A percentile compares a stretch with the other conserved stretches of the same genome.
Conservation (phyloP, 257 asterid species). For the Solanum virginianum region DNA sequence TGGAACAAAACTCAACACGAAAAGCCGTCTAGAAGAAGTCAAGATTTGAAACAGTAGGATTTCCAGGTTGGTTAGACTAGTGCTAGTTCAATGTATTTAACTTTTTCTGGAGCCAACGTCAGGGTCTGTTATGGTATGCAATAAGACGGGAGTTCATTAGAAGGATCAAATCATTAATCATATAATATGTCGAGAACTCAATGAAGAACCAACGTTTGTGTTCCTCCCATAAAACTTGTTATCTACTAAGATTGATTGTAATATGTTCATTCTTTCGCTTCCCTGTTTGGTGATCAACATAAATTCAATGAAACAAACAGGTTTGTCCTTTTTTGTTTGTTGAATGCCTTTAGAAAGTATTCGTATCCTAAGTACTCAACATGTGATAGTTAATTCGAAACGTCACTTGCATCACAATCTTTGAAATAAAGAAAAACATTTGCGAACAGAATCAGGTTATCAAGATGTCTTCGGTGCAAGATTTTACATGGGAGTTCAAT, state of each 20-base stretch:
- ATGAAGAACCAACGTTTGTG: not conserved
- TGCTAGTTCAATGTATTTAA: not conserved
- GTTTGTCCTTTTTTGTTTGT: not conserved
- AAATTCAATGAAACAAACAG: not conserved
- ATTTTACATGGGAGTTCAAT: not conserved
- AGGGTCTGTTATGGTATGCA: not conserved
- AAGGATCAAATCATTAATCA: not conserved
- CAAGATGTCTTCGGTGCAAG: not conserved
- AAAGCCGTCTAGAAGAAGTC: not conserved
- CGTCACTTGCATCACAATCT: not conserved
- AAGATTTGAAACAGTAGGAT: not conserved
- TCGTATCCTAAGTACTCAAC: not conserved
- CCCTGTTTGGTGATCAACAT: not conserved
- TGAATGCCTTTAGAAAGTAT: not conserved
- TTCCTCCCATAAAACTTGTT: not conserved
- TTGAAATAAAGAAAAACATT: not conserved
- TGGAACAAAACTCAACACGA: not conserved
- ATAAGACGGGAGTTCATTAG: not conserved
- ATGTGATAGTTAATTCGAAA: not conserved
- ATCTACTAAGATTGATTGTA: no score
- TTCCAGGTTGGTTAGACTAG: not conserved
- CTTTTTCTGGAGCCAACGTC: not conserved
- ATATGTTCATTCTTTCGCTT: not conserved
- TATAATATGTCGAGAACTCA: not conserved
- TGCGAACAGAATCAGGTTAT: not conserved